Evolutionary conservation across 2,329 filamentous ascomycete genomes (phyloP), one percentile per base, ranked within the genome.

Genomic region (Macrophomina pseudophaseolina): DNA sequence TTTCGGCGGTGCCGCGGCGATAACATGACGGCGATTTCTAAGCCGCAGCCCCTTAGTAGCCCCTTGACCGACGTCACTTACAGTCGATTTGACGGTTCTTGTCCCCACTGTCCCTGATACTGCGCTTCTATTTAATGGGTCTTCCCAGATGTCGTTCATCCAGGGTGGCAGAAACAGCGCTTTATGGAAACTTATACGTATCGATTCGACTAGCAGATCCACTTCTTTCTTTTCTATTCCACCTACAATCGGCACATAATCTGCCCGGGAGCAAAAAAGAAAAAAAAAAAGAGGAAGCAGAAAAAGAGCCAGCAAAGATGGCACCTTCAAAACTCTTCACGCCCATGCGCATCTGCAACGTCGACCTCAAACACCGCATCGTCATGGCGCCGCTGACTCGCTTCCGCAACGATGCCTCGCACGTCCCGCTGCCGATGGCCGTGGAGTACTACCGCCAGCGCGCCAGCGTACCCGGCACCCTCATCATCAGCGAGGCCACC

Each of bases 401-500:
- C 7, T 80, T 80, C 69, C 78, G 80, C 58, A 79, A 78, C 54
- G 72, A 74, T 52, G 79, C 86, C 64, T 76, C 85, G 64, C 82
- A 84, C 70, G 79, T 82, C 3, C 82, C 83, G 8, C 69, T 76
- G 2, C 76, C 75, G 18, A 72, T 76, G 64, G 80, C 80, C 1
- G 72, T 75, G 48, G 80, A 85, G 42, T 86, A 88, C 76, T 88
- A 88, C 72, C 77, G 75, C 5, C 85, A 88, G 72, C 82, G 86
- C 18, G 84, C 79, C 42, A 80, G 79, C 5, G 76, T 81, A 1
- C 80, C 82, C 0, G 86, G 86, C 35, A 88, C 86, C 0, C 79
- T 90, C 2, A 72, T 90, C 38, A 85, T 90, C 69, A 82, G 83
- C 1, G 88, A 90, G 74, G 87, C 81, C 0, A 86, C 85, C 7